These are phyloP conservation scores for Quillaja saponaria DNA, from an alignment of 306 rosid genomes.

Conservation along the genomic window DNA sequence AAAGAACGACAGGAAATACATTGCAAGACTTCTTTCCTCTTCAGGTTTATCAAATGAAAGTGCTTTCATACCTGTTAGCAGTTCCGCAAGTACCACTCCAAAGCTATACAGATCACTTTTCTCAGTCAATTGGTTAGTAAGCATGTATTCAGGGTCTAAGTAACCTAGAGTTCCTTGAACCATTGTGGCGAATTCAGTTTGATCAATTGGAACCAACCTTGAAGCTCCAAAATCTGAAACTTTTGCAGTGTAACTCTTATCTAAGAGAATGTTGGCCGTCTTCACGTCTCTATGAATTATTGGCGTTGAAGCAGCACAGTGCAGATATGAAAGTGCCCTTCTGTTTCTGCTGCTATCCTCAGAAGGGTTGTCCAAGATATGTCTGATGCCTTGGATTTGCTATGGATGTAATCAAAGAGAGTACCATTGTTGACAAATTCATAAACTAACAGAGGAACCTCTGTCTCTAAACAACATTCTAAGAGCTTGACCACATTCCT, in stretches of 20 bases:
- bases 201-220: slow-evolving; percentile 31
- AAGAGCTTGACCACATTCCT: slow-evolving; percentile 21
- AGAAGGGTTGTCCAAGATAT: slow-evolving; percentile 4
- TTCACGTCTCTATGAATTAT: slow-evolving; percentile 41
- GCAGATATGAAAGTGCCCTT: slow-evolving; percentile 33
- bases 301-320: slow-evolving; percentile 32
- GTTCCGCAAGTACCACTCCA: slow-evolving; percentile 40
- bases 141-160: slow-evolving; percentile 39
- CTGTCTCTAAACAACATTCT: slow-evolving; percentile 21
- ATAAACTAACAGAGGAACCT: slow-evolving; percentile 22
- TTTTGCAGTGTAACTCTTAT: slow-evolving; percentile 23
- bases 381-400: not conserved
- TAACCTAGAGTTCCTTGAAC: slow-evolving; percentile 39
- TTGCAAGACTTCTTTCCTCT: slow-evolving; percentile 25
- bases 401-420: slow-evolving; percentile 18
- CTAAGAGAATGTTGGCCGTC: slow-evolving; percentile 38
- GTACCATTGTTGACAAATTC: slow-evolving; percentile 30
- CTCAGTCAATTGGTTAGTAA: slow-evolving; percentile 30
- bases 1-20: slow-evolving; percentile 29
- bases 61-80: slow-evolving; percentile 34
- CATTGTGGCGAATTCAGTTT: slow-evolving; percentile 27
- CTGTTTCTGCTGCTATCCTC: slow-evolving; percentile 35
- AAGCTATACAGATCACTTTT: slow-evolving; percentile 49
- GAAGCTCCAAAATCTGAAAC: slow-evolving; percentile 41
- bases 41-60: slow-evolving; percentile 25